These are phyloP conservation scores for Osmanthus fragrans DNA, from an alignment of 257 asterid genomes.

Conservation along the genomic window DNA sequence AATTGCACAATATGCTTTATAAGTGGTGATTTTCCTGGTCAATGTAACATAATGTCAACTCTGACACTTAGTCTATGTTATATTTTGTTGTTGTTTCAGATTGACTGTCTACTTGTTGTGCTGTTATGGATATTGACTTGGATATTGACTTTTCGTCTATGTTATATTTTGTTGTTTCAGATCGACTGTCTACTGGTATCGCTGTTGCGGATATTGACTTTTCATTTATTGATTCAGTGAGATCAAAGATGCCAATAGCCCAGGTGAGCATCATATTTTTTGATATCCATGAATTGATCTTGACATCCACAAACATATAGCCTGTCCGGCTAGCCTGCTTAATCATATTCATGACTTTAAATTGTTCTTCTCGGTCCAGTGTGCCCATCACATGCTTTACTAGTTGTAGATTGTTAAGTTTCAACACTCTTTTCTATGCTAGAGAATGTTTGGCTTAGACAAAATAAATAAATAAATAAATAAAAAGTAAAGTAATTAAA, in stretches of 20 bases:
- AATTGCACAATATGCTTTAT: no score
- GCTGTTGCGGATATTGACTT: constrained; percentile 89
- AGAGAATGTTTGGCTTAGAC: not conserved
- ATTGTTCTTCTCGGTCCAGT: not conserved
- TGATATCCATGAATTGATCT: not conserved
- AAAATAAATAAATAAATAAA: not conserved
- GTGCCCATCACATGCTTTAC: not conserved
- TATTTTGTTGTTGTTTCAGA: constrained; percentile 36
- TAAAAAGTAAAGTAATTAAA: no score
- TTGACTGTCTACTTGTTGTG: constrained; percentile 68
- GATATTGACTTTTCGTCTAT: constrained; percentile 39
- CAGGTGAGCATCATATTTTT: constrained; percentile 31
- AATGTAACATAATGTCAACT: not conserved
- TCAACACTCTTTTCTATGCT: not conserved
- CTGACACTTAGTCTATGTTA: not conserved
- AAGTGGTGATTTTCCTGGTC: not conserved
- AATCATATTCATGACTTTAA: not conserved
- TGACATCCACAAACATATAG: not conserved
- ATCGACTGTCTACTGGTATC: constrained; percentile 76
- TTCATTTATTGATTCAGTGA: constrained; percentile 56
- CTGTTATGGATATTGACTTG: constrained; percentile 80
- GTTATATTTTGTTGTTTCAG: constrained; percentile 32
- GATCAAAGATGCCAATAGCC: constrained; percentile 80
- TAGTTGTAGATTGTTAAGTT: not conserved
- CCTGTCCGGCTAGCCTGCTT: not conserved